phyloP scores from a whole-genome alignment of 1,284 basidiomycete species.

The Ganoderma leucocontextum region DNA sequence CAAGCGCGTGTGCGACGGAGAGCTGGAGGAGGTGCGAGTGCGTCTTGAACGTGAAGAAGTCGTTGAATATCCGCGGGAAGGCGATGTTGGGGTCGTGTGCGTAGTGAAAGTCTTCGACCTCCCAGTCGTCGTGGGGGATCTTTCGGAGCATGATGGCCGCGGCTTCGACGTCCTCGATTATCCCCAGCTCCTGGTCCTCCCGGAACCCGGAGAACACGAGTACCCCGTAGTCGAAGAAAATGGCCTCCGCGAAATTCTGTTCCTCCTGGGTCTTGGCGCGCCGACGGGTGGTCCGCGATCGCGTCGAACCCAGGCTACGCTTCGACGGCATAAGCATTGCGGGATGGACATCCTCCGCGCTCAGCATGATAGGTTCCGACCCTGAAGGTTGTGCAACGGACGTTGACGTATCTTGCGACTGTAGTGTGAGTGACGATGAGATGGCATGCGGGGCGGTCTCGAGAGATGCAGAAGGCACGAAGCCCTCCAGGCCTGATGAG shows the following conservation, averaged over 20 bases:
- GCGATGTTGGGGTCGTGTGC: conserved; percentile 86
- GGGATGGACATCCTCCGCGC: conserved; percentile 24
- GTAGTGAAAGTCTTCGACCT: conserved; percentile 91
- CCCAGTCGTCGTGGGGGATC: conserved; percentile 79
- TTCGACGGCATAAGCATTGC: conserved; percentile 17
- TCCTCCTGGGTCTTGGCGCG: conserved; percentile 21
- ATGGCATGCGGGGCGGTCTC: conserved; percentile 42
- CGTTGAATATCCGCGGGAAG: conserved; percentile 90
- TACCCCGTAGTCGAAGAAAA: conserved; percentile 90
- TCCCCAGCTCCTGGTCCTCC: conserved; percentile 78
- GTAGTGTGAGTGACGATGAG: conserved; percentile 9
- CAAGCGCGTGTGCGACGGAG: conserved; percentile 93
- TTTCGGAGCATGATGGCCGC: conserved; percentile 72
- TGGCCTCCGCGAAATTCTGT: conserved; percentile 73
- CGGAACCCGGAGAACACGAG: conserved; percentile 88
- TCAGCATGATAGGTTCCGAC: conserved; percentile 11
- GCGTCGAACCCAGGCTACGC: conserved; percentile 27
- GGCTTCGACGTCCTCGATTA: conserved; percentile 84
- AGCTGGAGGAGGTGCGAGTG: conserved; percentile 88
- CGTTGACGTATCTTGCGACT: background rate
- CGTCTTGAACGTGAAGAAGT: conserved; percentile 94
- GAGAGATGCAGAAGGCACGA: conserved; percentile 59
- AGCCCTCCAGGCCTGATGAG: conserved; percentile 52
- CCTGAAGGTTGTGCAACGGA: background rate
- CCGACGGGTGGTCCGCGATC: conserved; percentile 30